A percentile compares a stretch with the other conserved stretches of the same genome.
Evolutionary conservation across 2,329 filamentous ascomycete species (phyloP).

Genomic region (Karstenula rhodostoma): DNA sequence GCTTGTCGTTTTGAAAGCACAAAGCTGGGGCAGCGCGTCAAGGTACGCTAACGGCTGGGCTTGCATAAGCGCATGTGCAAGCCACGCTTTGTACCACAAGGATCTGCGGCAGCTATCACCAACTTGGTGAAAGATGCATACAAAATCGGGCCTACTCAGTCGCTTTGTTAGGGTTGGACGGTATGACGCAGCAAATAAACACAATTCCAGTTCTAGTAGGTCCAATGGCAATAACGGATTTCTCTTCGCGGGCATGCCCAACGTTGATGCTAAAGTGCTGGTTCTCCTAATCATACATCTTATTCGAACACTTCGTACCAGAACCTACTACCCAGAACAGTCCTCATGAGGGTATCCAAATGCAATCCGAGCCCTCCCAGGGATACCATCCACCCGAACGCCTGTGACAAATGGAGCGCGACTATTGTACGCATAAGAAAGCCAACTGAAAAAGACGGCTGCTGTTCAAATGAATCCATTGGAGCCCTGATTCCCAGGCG

Average conservation of each 20-base stretch:
- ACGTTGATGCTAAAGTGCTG: not conserved
- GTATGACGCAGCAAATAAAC: not conserved
- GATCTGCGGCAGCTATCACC: not conserved
- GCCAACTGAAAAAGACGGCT: not conserved
- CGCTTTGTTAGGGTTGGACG: not conserved
- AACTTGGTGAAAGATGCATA: not conserved
- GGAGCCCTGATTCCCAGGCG: slow-evolving; percentile 1
- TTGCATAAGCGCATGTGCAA: not conserved
- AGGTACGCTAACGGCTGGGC: slow-evolving; percentile 11
- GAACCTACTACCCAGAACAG: not conserved
- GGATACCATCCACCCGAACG: slow-evolving; percentile 3
- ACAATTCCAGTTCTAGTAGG: not conserved
- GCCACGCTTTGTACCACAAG: slow-evolving; percentile 12
- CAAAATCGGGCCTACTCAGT: not conserved
- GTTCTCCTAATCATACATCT: slow-evolving; percentile 4
- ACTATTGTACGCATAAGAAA: not conserved
- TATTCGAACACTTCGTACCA: slow-evolving; percentile 2
- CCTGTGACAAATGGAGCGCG: not conserved
- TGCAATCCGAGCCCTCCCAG: not conserved
- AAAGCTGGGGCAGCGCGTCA: slow-evolving; percentile 9
- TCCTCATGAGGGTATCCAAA: slow-evolving; percentile 11
- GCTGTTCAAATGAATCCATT: slow-evolving; percentile 4
- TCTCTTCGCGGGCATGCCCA: not conserved
- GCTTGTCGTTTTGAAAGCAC: slow-evolving; percentile 10
- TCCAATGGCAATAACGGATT: not conserved